Percentiles rank a stretch among this genome's conserved stretches.
These are phyloP conservation scores for Curvularia hawaiiensis DNA, from an alignment of 2,329 filamentous ascomycete genomes.

Conservation along the genomic window DNA sequence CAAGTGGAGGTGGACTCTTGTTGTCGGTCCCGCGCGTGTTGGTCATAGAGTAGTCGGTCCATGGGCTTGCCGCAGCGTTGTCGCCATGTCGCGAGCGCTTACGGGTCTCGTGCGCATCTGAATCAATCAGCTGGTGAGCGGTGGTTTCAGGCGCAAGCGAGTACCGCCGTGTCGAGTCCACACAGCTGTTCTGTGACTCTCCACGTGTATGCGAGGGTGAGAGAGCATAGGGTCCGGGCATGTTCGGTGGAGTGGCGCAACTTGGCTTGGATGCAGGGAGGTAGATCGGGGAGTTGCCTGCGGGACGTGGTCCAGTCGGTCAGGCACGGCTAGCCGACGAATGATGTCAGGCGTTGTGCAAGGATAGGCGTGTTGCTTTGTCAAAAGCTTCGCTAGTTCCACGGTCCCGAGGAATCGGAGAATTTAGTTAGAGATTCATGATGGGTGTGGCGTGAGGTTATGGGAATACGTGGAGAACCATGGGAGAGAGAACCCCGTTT, in stretches of 20 bases:
- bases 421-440: constrained; percentile 28
- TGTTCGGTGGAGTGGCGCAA: constrained; percentile 29
- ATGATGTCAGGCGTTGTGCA: constrained; percentile 21
- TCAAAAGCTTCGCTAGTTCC: constrained; percentile 9
- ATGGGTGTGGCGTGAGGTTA: constrained; percentile 14
- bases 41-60: constrained; percentile 25
- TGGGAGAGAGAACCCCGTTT: constrained; percentile 18
- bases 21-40: constrained; percentile 31
- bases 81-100: constrained; percentile 36
- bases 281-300: constrained; percentile 28
- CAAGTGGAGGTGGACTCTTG: constrained; percentile 52
- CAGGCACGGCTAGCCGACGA: constrained; percentile 11
- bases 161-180: constrained; percentile 32
- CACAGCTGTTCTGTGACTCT: constrained; percentile 22
- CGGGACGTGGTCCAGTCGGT: constrained; percentile 12
- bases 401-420: constrained; percentile 11
- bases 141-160: constrained; percentile 33
- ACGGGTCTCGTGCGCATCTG: constrained; percentile 38
- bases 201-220: constrained; percentile 23
- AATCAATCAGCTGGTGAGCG: constrained; percentile 36
- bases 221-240: constrained; percentile 37
- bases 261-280: constrained; percentile 30
- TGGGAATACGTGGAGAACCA: constrained; percentile 15
- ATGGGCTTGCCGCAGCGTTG: constrained; percentile 21
- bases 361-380: constrained; percentile 8